Evolutionary conservation across 163 green algal genomes (phyloP).

Genomic region (Scenedesmus sp.): DNA sequence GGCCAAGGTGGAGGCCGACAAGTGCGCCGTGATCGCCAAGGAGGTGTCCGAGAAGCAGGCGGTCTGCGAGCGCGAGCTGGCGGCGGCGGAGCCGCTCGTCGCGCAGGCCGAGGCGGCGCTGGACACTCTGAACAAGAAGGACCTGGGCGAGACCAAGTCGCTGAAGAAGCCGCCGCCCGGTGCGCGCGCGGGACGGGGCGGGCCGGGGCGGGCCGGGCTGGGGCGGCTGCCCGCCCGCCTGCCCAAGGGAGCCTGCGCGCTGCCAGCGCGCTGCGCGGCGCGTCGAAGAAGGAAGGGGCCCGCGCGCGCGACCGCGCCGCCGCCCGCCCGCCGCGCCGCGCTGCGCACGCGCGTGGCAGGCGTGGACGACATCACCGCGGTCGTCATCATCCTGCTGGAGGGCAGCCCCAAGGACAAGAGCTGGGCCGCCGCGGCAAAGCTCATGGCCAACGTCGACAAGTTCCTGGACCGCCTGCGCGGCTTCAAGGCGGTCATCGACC

Average conservation of each 20-base stretch:
- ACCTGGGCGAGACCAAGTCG: constrained; percentile 84
- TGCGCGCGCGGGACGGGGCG: constrained; percentile 7
- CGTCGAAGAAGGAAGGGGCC: too few species aligned
- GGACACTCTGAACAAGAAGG: constrained; percentile 89
- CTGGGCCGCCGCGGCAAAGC: constrained; percentile 80
- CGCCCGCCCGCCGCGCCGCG: too few species aligned
- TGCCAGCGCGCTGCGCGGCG: too few species aligned
- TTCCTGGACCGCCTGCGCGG: constrained; percentile 79
- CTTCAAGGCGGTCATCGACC: constrained; percentile 82
- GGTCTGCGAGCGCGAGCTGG: constrained; percentile 74
- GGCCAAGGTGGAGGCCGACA: constrained; percentile 80
- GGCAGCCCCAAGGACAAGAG: constrained; percentile 87
- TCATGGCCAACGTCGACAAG: constrained; percentile 88
- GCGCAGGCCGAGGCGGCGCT: constrained; percentile 78
- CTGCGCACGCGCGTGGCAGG: constrained; percentile 49
- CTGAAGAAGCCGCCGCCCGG: constrained; percentile 84
- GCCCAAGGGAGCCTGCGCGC: background rate
- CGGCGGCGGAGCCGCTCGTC: constrained; percentile 79
- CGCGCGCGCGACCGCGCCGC: too few species aligned
- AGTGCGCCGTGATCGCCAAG: constrained; percentile 78
- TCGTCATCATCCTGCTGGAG: constrained; percentile 85
- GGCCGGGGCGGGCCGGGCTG: too few species aligned
- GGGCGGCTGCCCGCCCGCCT: too few species aligned
- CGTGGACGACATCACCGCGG: constrained; percentile 88
- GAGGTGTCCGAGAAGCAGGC: constrained; percentile 77